These are phyloP conservation scores for Cordyceps militaris DNA, from an alignment of 2,329 filamentous ascomycete species.

Conservation along the genomic window DNA sequence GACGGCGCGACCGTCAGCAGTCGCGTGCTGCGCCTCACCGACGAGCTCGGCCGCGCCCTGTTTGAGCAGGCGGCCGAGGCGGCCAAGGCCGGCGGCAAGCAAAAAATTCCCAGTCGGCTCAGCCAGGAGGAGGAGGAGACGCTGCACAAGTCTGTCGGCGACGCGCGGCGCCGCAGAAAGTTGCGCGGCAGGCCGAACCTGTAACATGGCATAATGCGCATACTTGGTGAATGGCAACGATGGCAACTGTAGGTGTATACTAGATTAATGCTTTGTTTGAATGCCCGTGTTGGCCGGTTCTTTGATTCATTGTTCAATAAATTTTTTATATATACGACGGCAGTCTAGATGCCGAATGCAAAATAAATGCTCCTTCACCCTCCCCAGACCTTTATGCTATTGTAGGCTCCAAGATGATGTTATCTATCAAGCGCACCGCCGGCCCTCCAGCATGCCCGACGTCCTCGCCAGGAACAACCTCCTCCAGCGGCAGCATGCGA, in stretches of 20 bases:
- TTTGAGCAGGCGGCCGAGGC: constrained; percentile 51
- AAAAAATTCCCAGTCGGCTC: constrained; percentile 33
- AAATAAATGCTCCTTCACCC: neutral
- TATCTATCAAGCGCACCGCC: constrained; percentile 84
- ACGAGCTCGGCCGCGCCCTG: constrained; percentile 61
- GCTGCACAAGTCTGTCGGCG: constrained; percentile 37
- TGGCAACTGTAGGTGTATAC: neutral
- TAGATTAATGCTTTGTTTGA: neutral
- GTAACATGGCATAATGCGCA: constrained; percentile 22
- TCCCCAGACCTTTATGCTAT: neutral
- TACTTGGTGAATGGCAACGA: neutral
- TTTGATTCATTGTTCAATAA: neutral
- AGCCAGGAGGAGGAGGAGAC: constrained; percentile 44
- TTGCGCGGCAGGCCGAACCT: constrained; percentile 46
- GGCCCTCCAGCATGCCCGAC: constrained; percentile 66
- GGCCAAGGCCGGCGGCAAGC: constrained; percentile 28
- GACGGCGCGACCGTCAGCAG: constrained; percentile 84
- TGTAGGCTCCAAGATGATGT: constrained; percentile 61
- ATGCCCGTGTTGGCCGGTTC: neutral
- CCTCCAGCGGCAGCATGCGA: constrained; percentile 78
- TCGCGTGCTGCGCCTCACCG: constrained; percentile 70
- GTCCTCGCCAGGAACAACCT: constrained; percentile 62
- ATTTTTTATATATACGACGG: constrained; percentile 2
- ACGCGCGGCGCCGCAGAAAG: constrained; percentile 41
- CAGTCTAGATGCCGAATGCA: neutral